Evolutionary conservation across 2,329 filamentous ascomycete species (phyloP).

Genomic region (Colletotrichum higginsianum): DNA sequence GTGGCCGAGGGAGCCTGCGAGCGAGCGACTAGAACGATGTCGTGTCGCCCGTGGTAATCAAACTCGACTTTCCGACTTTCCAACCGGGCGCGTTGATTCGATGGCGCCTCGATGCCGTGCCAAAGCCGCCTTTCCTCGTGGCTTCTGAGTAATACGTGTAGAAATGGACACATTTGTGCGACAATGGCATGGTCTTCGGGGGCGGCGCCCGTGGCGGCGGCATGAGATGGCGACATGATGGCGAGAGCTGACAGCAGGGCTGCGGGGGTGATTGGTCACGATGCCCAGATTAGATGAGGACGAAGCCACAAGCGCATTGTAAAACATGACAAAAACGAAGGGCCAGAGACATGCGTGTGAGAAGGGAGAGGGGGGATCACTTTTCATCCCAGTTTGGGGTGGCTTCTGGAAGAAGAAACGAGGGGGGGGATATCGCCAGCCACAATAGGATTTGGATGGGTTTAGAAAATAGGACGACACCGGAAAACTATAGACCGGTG

Average conservation of each 20-base stretch:
- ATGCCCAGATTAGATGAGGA: slow-evolving; percentile 24
- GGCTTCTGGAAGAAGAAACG: slow-evolving; percentile 30
- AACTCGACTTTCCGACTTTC: slow-evolving; percentile 24
- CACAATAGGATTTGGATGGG: slow-evolving; percentile 27
- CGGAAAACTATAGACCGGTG: slow-evolving; percentile 3
- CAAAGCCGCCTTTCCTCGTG: slow-evolving; percentile 14
- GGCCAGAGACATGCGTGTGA: slow-evolving; percentile 29
- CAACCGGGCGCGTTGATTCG: slow-evolving; percentile 27
- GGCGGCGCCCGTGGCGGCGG: background rate
- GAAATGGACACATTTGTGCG: background rate
- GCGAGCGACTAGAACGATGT: slow-evolving; percentile 27
- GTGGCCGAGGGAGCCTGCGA: slow-evolving; percentile 24
- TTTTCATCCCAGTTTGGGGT: slow-evolving; percentile 26
- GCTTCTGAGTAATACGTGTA: slow-evolving; percentile 6
- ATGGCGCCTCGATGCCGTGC: slow-evolving; percentile 18
- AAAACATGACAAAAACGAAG: slow-evolving; percentile 31
- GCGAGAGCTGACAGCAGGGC: slow-evolving; percentile 32
- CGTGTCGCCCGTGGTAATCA: slow-evolving; percentile 32
- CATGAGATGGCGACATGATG: slow-evolving; percentile 26
- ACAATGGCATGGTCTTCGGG: slow-evolving; percentile 9
- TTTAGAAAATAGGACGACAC: slow-evolving; percentile 1
- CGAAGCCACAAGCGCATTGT: slow-evolving; percentile 35
- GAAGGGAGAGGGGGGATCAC: slow-evolving; percentile 35
- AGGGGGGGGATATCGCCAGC: slow-evolving; percentile 27
- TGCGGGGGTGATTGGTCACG: slow-evolving; percentile 32